A percentile compares a stretch with the other conserved stretches of the same genome.
Evolutionary conservation across 1,284 basidiomycete genomes (phyloP).

Genomic region (Cutaneotrichosporon cutaneum): DNA sequence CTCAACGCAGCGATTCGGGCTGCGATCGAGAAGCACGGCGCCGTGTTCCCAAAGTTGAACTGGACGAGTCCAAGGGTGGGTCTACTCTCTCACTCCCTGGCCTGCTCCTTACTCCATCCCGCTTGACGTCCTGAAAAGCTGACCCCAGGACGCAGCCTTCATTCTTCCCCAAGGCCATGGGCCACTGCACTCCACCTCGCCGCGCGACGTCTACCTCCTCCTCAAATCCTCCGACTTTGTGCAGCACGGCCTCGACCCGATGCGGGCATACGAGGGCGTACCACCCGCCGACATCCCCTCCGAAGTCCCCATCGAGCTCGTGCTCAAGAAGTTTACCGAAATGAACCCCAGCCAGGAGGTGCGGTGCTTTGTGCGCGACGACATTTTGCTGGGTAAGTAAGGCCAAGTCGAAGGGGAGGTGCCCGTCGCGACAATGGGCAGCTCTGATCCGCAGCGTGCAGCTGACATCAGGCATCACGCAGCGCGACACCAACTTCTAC

Average conservation of each 20-base stretch:
- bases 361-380: slow-evolving; percentile 74
- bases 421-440: no score
- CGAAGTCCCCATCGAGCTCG: slow-evolving; percentile 67
- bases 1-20: slow-evolving; percentile 71
- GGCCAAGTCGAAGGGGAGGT: no score
- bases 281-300: slow-evolving; percentile 10
- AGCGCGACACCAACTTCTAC: slow-evolving; percentile 89
- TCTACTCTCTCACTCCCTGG: slow-evolving; percentile 8
- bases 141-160: slow-evolving; percentile 80
- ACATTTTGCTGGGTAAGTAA: slow-evolving; percentile 9
- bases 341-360: slow-evolving; percentile 80
- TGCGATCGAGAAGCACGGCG: slow-evolving; percentile 65
- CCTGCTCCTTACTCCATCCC: background rate
- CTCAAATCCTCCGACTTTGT: slow-evolving; percentile 93
- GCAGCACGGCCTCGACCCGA: slow-evolving; percentile 69
- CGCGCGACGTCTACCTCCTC: slow-evolving; percentile 86
- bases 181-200: slow-evolving; percentile 79
- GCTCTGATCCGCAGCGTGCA: background rate
- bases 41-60: slow-evolving; percentile 93
- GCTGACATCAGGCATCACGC: slow-evolving; percentile 66
- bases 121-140: background rate
- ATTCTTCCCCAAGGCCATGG: slow-evolving; percentile 73
- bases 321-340: slow-evolving; percentile 86
- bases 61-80: slow-evolving; percentile 83
- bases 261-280: slow-evolving; percentile 50